Evolutionary conservation across 2,329 filamentous ascomycete genomes (phyloP).

Genomic region (Fusarium nisikadoi): DNA sequence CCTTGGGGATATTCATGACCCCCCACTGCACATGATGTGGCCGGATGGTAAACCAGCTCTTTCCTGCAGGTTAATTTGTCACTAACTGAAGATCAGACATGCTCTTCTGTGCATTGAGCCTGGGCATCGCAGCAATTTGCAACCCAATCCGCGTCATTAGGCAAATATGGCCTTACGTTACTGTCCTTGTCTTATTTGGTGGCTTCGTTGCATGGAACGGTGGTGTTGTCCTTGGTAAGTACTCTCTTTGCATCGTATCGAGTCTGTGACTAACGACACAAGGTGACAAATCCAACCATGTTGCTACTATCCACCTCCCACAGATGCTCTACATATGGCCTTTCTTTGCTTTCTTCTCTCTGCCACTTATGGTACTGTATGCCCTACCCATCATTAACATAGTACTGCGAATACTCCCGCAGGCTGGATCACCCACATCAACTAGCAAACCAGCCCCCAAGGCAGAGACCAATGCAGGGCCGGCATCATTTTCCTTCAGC

Average conservation of each 20-base stretch:
- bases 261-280: slow-evolving; percentile 39
- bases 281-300: slow-evolving; percentile 95
- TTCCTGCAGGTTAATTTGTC: neutral
- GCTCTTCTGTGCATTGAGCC: slow-evolving; percentile 68
- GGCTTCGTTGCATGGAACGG: slow-evolving; percentile 88
- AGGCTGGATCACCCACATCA: neutral
- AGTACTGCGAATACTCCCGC: neutral
- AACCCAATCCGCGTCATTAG: slow-evolving; percentile 59
- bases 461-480: neutral
- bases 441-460: neutral
- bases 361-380: slow-evolving; percentile 74
- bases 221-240: slow-evolving; percentile 85
- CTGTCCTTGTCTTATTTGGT: slow-evolving; percentile 74
- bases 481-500: neutral
- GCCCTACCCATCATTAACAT: slow-evolving; percentile 51
- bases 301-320: slow-evolving; percentile 86
- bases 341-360: slow-evolving; percentile 88
- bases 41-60: slow-evolving; percentile 59
- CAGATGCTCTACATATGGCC: slow-evolving; percentile 98
- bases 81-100: slow-evolving; percentile 57
- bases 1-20: slow-evolving; percentile 66
- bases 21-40: slow-evolving; percentile 57
- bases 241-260: neutral
- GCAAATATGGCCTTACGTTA: slow-evolving; percentile 68
- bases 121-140: slow-evolving; percentile 66